phyloP scores from a whole-genome alignment of 345 rosid genomes.

The Raphanus raphanistrum region DNA sequence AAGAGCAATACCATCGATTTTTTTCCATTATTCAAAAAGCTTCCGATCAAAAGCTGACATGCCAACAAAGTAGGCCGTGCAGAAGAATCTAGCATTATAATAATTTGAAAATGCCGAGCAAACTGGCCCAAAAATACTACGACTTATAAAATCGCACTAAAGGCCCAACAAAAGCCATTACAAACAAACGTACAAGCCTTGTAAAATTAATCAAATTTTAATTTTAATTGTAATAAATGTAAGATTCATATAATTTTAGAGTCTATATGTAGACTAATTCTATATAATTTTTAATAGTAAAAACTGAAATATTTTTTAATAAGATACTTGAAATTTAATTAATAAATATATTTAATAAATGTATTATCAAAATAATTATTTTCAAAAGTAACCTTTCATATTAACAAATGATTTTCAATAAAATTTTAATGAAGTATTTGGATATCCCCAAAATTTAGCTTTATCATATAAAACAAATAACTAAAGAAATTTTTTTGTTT shows the following conservation, averaged over 20 bases:
- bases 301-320: too few species aligned
- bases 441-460: neutral
- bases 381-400: too few species aligned
- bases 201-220: neutral
- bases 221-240: too few species aligned
- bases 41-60: neutral
- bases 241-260: too few species aligned
- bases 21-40: neutral
- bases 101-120: neutral
- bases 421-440: too few species aligned
- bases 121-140: neutral
- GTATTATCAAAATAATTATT: too few species aligned
- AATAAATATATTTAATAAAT: too few species aligned
- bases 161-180: slow-evolving; percentile 10
- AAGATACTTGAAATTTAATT: too few species aligned
- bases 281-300: too few species aligned
- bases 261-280: too few species aligned
- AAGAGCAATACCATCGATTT: neutral
- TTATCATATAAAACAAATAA: neutral
- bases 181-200: neutral
- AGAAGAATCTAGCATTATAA: neutral
- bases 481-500: neutral
- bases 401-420: too few species aligned
- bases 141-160: neutral
- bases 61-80: neutral